Base-by-base conservation (phyloP, 495 filamentous ascomycete genomes). In the Hyaloscypha finlandica region DNA sequence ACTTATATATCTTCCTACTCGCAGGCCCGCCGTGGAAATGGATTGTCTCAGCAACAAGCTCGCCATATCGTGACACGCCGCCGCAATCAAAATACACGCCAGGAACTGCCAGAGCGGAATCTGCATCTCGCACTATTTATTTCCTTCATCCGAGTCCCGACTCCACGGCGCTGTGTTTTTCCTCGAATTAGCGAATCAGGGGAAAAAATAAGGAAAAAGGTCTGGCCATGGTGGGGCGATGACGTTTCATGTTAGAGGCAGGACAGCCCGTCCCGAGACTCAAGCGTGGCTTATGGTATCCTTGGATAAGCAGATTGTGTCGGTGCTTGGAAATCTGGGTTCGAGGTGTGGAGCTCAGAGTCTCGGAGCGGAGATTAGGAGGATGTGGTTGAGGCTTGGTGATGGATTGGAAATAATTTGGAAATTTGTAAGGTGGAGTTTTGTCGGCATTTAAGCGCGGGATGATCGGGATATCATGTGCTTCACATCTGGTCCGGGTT, bases 51-150 rank as follows among this genome's bases (percentile, higher is more conserved):
- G n/a, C 14, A 64, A 19, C n/a, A 61, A n/a, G 20, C 56, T 29
- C 61, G 67, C 67, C 62, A 69, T 65, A 31, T 69, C 56, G 14
- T 69, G 67, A 56, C 67, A 69, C 16, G 25, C 30, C 6, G 65
- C 39, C 12, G 67, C 67, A 32, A 61, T 5, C 3, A 69, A 31
- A 1, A 69, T 30, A n/a, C 57, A 53, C 3, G 58, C 22, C 4
- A 65, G 31, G 25, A 65, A 61, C 56, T 61, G 31, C 67, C 67
- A 69, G 57, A 52, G 20, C 11, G 67, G 67, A 48, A 65, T 61
- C 4, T 69, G 67, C 67, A 69, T 69, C 2, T 8, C 22, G 42
- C 37, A 6, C 11, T 16, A 11, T 19, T 48, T 48, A 48, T 48
- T 6, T 48, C 16, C 16, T 48, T 48, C 42, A 4, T 48, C 25